Evolutionary conservation across 148 eudicot genomes (phyloP).

Genomic region (Chenopodium quinoa): DNA sequence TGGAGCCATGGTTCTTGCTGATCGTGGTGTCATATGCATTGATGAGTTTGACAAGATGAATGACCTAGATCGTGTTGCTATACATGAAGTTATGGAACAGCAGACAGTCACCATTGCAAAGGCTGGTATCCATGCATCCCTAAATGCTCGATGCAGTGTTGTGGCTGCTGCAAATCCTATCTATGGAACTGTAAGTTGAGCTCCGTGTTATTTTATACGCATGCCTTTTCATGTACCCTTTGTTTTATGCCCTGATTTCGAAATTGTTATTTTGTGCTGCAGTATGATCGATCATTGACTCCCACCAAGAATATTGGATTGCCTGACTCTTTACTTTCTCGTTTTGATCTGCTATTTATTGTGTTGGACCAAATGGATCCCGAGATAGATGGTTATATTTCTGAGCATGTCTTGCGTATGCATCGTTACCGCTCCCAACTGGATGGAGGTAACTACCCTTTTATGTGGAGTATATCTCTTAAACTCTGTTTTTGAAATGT

Average conservation of each 20-base stretch:
- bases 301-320: conserved; percentile 99
- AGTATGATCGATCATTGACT: conserved; percentile 97
- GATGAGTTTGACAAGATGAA: conserved; percentile 99
- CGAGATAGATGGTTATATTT: conserved; percentile 80
- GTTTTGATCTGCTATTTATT: conserved; percentile 92
- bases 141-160: conserved; percentile 99
- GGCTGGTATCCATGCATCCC: conserved; percentile 99
- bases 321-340: conserved; percentile 96
- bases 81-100: conserved; percentile 99
- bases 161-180: conserved; percentile 99
- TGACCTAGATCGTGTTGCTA: conserved; percentile 98
- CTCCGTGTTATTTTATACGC: neutral
- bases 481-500: neutral
- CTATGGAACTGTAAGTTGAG: conserved; percentile 86
- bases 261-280: conserved; percentile 25
- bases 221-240: neutral
- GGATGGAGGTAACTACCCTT: conserved; percentile 68
- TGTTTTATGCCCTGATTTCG: conserved; percentile 1
- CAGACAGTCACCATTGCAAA: conserved; percentile 99
- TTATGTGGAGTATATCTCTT: neutral
- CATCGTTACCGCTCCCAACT: conserved; percentile 76
- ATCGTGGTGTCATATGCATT: conserved; percentile 96
- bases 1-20: conserved; percentile 99
- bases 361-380: conserved; percentile 99
- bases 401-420: conserved; percentile 98